phyloP scores from a whole-genome alignment of 2,329 filamentous ascomycete species.

The Phaeosphaeriaceae sp. region DNA sequence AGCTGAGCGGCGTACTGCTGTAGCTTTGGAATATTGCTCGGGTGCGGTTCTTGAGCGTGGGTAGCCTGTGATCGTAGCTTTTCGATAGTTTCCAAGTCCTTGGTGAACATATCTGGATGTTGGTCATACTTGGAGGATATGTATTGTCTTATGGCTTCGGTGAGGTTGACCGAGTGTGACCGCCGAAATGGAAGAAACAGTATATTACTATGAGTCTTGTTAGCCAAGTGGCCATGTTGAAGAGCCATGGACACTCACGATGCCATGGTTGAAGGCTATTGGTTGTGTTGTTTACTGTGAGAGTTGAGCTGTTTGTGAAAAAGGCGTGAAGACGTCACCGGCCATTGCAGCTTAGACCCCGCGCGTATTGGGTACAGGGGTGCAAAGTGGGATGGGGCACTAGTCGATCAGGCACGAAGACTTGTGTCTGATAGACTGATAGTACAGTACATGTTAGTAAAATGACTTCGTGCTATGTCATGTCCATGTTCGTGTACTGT shows the following conservation, averaged over 20 bases:
- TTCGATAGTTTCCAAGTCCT: slow-evolving; percentile 88
- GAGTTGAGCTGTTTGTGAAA: slow-evolving; percentile 11
- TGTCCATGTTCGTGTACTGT: too few relatives aligned
- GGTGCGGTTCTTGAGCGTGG: slow-evolving; percentile 85
- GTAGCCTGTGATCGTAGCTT: slow-evolving; percentile 83
- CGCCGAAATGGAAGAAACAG: slow-evolving; percentile 87
- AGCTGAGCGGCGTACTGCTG: slow-evolving; percentile 91
- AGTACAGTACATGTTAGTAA: too few relatives aligned
- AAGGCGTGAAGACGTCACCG: slow-evolving; percentile 37
- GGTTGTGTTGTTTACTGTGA: slow-evolving; percentile 22
- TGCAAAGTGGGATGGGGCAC: not conserved
- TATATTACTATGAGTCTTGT: slow-evolving; percentile 59
- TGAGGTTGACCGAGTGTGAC: slow-evolving; percentile 78
- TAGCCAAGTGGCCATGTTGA: not conserved
- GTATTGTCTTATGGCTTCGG: slow-evolving; percentile 86
- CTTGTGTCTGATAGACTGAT: too few relatives aligned
- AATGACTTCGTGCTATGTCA: too few relatives aligned
- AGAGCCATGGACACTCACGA: slow-evolving; percentile 25
- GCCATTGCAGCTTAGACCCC: slow-evolving; percentile 8
- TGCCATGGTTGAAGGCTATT: slow-evolving; percentile 25
- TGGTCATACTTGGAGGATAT: slow-evolving; percentile 99
- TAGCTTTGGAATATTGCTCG: slow-evolving; percentile 85
- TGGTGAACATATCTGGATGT: slow-evolving; percentile 93
- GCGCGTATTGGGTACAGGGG: slow-evolving; percentile 3
- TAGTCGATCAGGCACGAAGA: slow-evolving; percentile 1